Conservation (phyloP, 1,139 yeast genomes). For the Pichiaceae sp. region DNA sequence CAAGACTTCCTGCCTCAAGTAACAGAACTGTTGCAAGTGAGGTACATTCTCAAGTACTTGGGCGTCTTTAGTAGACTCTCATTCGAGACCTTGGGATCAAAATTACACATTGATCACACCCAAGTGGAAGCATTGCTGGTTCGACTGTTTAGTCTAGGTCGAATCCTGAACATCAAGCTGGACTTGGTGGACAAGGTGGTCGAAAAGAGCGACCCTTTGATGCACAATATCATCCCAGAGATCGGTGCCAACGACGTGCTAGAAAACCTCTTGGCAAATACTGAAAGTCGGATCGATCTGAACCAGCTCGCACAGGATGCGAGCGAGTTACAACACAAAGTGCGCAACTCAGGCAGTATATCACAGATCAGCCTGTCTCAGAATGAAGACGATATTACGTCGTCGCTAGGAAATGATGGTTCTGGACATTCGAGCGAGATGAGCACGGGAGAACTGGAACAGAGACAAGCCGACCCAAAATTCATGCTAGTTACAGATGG, state of each 20-base stretch:
- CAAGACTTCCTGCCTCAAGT: constrained; percentile 22
- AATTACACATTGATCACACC: constrained; percentile 8
- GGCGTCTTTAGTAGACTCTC: constrained; percentile 13
- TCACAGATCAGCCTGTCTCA: neutral
- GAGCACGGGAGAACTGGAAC: neutral
- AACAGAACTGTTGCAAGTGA: constrained; percentile 20
- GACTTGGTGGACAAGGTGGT: constrained; percentile 32
- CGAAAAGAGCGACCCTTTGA: constrained; percentile 3
- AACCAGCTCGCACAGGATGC: constrained; percentile 6
- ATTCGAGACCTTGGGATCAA: constrained; percentile 10
- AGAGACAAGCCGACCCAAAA: neutral
- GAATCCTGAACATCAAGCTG: constrained; percentile 33
- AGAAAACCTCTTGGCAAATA: neutral
- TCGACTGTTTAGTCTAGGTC: constrained; percentile 38
- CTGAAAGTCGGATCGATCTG: constrained; percentile 1
- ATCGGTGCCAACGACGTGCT: neutral
- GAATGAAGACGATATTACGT: neutral
- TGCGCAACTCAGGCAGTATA: neutral
- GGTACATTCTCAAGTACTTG: constrained; percentile 13
- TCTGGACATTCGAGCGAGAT: no score
- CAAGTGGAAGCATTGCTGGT: constrained; percentile 17
- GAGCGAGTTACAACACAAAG: neutral
- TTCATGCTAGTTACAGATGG: neutral
- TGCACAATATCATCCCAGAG: constrained; percentile 1
- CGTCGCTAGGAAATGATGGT: neutral